A percentile compares a stretch with the other conserved stretches of the same genome.
Conservation (phyloP, 2,329 filamentous ascomycete species). For the Onygenales sp. region DNA sequence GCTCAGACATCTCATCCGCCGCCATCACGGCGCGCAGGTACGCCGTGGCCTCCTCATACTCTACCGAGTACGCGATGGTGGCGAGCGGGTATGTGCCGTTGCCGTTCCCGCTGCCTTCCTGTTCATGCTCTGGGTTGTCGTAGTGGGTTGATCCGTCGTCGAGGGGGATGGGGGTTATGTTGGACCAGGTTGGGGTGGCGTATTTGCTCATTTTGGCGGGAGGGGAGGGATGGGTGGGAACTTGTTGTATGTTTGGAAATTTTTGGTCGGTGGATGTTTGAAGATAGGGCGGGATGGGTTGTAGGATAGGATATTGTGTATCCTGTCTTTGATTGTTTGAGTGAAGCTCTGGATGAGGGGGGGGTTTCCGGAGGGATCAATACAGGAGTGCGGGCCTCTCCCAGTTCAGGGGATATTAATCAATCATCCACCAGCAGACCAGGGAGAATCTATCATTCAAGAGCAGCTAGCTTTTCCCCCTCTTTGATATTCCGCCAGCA, state of each 20-base stretch:
- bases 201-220: constrained; percentile 29
- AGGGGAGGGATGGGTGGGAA: neutral
- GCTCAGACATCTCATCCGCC: constrained; percentile 67
- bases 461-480: too few species aligned
- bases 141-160: constrained; percentile 53
- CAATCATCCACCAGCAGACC: too few species aligned
- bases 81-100: constrained; percentile 55
- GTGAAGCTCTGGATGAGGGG: too few species aligned
- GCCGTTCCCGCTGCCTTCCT: neutral
- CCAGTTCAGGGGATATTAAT: too few species aligned
- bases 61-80: constrained; percentile 81
- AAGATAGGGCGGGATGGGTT: neutral
- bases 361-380: too few species aligned
- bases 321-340: too few species aligned
- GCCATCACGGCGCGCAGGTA: constrained; percentile 95
- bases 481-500: too few species aligned
- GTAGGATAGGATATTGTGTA: too few species aligned
- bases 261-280: neutral
- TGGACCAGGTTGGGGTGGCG: constrained; percentile 66
- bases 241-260: neutral
- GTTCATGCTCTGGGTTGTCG: neutral
- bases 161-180: constrained; percentile 68
- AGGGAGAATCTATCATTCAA: too few species aligned
- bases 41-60: constrained; percentile 85
- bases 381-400: too few species aligned